Evolutionary conservation across 257 asterid species (phyloP).

Genomic region (Nicotiana attenuata): DNA sequence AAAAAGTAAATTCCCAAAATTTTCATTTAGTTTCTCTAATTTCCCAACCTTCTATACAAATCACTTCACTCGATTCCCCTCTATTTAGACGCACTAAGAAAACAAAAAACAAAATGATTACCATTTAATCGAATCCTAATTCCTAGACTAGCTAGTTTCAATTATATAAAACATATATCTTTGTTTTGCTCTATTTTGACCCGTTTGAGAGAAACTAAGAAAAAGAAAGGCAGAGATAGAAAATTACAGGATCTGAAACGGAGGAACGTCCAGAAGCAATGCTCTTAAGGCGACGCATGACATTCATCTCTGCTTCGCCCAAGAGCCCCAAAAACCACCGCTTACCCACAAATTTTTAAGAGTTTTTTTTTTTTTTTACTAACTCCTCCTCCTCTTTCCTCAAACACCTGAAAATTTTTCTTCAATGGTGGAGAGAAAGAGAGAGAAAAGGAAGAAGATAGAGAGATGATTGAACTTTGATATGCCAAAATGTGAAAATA

Average conservation of each 20-base stretch:
- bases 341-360: neutral
- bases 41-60: neutral
- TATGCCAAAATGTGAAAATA: neutral
- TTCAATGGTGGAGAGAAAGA: neutral
- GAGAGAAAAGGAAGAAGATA: neutral
- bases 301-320: conserved; percentile 41
- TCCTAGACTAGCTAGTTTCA: neutral
- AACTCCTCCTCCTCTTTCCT: neutral
- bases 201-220: neutral
- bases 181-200: neutral
- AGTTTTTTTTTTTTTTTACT: neutral
- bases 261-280: conserved; percentile 82
- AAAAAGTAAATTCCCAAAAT: neutral
- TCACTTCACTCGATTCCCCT: neutral
- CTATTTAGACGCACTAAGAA: neutral
- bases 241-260: conserved; percentile 73
- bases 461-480: neutral
- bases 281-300: conserved; percentile 90
- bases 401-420: neutral
- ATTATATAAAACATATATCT: neutral
- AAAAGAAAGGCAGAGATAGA: neutral
- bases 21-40: neutral
- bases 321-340: conserved; percentile 4
- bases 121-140: neutral
- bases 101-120: neutral